Conservation (phyloP, 805 yeast species). For the Danielozyma ontarioensis region DNA sequence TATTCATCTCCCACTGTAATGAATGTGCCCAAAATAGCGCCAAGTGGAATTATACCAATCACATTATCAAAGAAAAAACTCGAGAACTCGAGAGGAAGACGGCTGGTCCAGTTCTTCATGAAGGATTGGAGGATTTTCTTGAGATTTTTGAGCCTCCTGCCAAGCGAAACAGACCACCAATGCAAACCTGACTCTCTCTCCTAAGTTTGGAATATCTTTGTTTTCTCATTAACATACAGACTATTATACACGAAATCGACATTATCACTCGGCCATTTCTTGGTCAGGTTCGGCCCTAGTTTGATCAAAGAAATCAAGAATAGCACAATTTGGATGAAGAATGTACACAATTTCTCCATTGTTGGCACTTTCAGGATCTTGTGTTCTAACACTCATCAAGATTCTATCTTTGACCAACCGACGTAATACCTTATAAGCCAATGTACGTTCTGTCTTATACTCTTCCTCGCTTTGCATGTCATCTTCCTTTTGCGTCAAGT, state of each 20-base stretch:
- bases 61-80: too few species aligned
- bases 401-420: conserved; percentile 81
- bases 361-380: conserved; percentile 10
- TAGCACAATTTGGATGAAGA: conserved; percentile 78
- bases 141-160: too few species aligned
- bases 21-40: conserved; percentile 48
- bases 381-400: conserved; percentile 50
- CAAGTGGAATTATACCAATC: too few species aligned
- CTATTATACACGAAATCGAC: not conserved
- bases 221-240: not conserved
- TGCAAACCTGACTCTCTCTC: too few species aligned
- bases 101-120: too few species aligned
- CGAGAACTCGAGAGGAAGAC: too few species aligned
- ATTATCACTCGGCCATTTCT: conserved; percentile 10
- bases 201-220: too few species aligned
- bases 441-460: conserved; percentile 61
- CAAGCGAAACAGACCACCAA: too few species aligned
- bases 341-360: conserved; percentile 32
- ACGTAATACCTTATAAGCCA: conserved; percentile 75
- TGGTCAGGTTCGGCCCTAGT: conserved; percentile 14
- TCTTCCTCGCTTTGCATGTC: conserved; percentile 65
- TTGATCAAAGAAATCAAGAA: conserved; percentile 59
- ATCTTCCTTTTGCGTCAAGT: conserved; percentile 67
- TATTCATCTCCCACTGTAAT: conserved; percentile 60
- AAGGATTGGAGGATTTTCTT: too few species aligned